Evolutionary conservation across 1,284 basidiomycete genomes (phyloP), one percentile per base, ranked within the genome.

Genomic region (Naganishia sp.): DNA sequence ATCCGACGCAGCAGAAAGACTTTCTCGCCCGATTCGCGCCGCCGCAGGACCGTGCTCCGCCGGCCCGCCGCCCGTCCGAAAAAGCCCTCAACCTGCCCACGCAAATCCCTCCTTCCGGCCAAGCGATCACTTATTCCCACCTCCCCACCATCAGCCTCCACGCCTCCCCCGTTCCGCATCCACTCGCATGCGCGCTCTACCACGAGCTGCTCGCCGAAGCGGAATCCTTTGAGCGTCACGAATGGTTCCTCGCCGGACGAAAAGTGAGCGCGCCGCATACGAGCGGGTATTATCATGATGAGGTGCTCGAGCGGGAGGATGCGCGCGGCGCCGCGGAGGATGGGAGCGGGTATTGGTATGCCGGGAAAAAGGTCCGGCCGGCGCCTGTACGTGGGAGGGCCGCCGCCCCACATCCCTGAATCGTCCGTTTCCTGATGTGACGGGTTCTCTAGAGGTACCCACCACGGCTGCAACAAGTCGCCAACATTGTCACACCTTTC

Each of bases 391-490:
- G 64, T 43, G 21, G 21, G 21, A 21, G 21, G 21, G 21, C 1
- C 21, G 9, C 9, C 28, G 18, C 16, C 28, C 7, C 42, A 6
- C 25, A 18, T 45, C 49, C 28, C 28, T 1, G 28, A 28, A 1
- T 28, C 28, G 5, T 28, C 28, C 3, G 1, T 28, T 28, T 28
- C 28, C 28, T 28, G 28, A 28, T 28, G 28, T 28, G 28, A 28
- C 1, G 28, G 28, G 2, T 28, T 28, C 5, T 88, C 0, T 75
- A 82, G 50, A 69, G 77, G 0, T 95, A 94, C 73, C 86, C 88
- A 2, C 75, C 83, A 1, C 82, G 84, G 1, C 89, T 96, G 86
- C 87, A 90, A 74, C 84, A 87, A 71, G 92, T 92, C 1, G 92
- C 91, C 71, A 75, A 81, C 49, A 84, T 90, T 33, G 81, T 96